Conservation (phyloP, 176 grass and related monocot genomes). For the Triticum monococcum region DNA sequence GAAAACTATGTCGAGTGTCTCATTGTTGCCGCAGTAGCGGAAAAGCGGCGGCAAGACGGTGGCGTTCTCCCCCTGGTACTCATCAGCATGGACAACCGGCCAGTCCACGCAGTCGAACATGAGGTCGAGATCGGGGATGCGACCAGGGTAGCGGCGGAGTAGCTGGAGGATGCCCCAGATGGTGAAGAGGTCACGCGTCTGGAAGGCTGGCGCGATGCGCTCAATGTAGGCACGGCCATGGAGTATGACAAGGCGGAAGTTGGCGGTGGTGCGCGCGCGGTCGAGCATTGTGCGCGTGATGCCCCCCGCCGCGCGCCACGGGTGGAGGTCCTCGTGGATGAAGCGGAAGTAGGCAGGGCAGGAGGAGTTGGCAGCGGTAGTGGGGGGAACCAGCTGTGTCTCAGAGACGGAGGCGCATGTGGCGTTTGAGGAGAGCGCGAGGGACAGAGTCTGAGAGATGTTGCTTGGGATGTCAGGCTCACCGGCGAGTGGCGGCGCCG, state of each 20-base stretch:
- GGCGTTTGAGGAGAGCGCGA: conserved; percentile 17
- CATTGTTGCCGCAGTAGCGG: conserved; percentile 72
- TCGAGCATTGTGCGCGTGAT: conserved; percentile 66
- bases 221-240: conserved; percentile 55
- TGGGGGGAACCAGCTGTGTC: neutral
- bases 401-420: conserved; percentile 12
- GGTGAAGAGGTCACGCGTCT: conserved; percentile 76
- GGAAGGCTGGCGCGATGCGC: conserved; percentile 55
- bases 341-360: conserved; percentile 83
- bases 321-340: conserved; percentile 86
- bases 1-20: conserved; percentile 73
- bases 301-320: conserved; percentile 60
- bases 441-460: conserved; percentile 50
- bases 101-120: conserved; percentile 82
- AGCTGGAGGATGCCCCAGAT: conserved; percentile 91
- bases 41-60: conserved; percentile 66
- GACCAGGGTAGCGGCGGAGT: conserved; percentile 66
- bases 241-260: conserved; percentile 61
- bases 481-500: conserved; percentile 22
- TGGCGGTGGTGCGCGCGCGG: conserved; percentile 51
- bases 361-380: conserved; percentile 23
- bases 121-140: conserved; percentile 82
- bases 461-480: conserved; percentile 43
- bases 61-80: conserved; percentile 44
- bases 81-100: conserved; percentile 45